Evolutionary conservation across 768 basidiomycete genomes (phyloP).

Genomic region (Macrolepiota fuliginosa): DNA sequence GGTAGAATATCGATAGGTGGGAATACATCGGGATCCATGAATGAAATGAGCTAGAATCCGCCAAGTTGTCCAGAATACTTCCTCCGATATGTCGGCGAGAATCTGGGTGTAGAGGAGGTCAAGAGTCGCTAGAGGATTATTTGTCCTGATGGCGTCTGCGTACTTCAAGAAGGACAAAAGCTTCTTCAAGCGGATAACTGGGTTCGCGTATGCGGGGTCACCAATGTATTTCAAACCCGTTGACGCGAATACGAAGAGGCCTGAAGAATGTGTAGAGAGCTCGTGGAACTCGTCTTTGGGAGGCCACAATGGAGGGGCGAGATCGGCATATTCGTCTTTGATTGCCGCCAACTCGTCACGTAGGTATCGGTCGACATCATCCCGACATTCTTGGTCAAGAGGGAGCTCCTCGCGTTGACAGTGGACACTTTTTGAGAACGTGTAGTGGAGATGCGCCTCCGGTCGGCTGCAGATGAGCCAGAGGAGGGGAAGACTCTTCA

Average conservation of each 20-base stretch:
- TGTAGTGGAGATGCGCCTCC: not conserved
- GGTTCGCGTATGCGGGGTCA: not conserved
- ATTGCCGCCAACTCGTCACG: not conserved
- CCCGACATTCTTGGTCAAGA: not conserved
- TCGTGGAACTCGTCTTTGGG: not conserved
- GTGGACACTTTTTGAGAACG: not conserved
- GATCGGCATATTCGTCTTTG: not conserved
- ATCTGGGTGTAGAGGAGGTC: slow-evolving; percentile 3
- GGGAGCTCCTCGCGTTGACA: not conserved
- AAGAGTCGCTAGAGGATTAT: not conserved
- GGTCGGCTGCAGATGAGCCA: not conserved
- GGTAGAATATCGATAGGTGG: not conserved
- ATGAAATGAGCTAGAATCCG: not conserved
- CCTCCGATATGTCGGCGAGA: too few species aligned
- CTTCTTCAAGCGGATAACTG: not conserved
- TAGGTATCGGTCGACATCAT: not conserved
- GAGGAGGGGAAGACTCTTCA: not conserved
- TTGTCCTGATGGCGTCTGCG: not conserved
- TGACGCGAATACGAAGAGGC: slow-evolving; percentile 1
- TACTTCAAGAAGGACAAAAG: not conserved
- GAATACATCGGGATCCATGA: too few species aligned
- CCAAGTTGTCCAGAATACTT: not conserved
- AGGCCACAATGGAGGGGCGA: not conserved
- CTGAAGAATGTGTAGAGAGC: not conserved
- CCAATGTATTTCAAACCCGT: not conserved